phyloP scores from a whole-genome alignment of 2,329 filamentous ascomycete genomes.

The Neonectria hederae region DNA sequence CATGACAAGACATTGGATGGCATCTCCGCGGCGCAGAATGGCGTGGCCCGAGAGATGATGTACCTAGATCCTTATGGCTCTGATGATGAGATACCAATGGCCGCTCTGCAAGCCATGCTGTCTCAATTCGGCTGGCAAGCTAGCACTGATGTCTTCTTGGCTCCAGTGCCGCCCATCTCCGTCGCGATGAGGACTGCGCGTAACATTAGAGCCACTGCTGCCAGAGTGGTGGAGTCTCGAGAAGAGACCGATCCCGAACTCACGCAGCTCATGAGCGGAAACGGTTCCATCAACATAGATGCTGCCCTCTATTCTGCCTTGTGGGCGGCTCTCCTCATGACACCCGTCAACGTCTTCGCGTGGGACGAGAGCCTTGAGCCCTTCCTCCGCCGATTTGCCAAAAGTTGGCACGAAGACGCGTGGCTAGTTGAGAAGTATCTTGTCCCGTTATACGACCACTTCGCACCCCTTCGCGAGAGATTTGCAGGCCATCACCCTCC shows the following conservation, averaged over 20 bases:
- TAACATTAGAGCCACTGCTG: constrained; percentile 80
- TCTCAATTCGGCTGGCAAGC: constrained; percentile 57
- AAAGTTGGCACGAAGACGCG: constrained; percentile 68
- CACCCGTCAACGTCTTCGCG: constrained; percentile 56
- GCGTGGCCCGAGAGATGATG: constrained; percentile 62
- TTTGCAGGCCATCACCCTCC: constrained; percentile 41
- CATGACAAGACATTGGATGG: constrained; percentile 69
- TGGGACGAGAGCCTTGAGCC: constrained; percentile 71
- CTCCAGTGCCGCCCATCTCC: constrained; percentile 69
- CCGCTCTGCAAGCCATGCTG: constrained; percentile 68
- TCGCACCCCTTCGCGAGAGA: constrained; percentile 45
- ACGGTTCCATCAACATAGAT: constrained; percentile 56
- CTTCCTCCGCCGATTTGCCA: constrained; percentile 61
- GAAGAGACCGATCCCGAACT: constrained; percentile 42
- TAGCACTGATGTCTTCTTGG: constrained; percentile 63
- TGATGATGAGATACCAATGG: constrained; percentile 70
- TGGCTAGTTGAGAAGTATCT: constrained; percentile 74
- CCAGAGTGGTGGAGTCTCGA: constrained; percentile 43
- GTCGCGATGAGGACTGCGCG: constrained; percentile 77
- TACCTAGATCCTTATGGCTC: constrained; percentile 85
- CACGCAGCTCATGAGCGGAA: constrained; percentile 49
- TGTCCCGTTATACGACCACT: constrained; percentile 67
- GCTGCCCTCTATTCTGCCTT: constrained; percentile 75
- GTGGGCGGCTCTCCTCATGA: constrained; percentile 74
- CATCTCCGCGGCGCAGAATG: constrained; percentile 46